Conservation (phyloP, 1,284 basidiomycete species). For the Sanghuangporus weigelae region DNA sequence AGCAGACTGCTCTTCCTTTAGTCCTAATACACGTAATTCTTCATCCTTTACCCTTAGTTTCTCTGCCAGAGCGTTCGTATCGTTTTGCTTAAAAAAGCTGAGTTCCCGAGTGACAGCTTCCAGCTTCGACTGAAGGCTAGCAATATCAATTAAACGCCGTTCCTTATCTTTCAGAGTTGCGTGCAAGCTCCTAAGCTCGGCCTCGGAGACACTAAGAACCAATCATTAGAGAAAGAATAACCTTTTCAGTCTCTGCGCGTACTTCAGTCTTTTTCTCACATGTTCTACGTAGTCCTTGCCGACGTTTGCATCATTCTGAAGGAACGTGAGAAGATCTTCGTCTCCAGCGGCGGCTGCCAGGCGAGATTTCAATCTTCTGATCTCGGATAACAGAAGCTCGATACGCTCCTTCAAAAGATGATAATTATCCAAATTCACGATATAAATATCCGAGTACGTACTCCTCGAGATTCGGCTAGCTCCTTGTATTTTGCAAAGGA, state of each 20-base stretch:
- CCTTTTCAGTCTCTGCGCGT: constrained; percentile 32
- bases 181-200: constrained; percentile 7
- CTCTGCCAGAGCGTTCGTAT: not conserved
- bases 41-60: constrained; percentile 46
- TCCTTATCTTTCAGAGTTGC: constrained; percentile 7
- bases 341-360: constrained; percentile 74
- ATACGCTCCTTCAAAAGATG: constrained; percentile 62
- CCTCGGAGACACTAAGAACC: constrained; percentile 1
- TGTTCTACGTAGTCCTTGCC: constrained; percentile 59
- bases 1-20: constrained; percentile 49
- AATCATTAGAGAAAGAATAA: constrained; percentile 33
- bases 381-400: constrained; percentile 66
- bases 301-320: constrained; percentile 54
- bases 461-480: constrained; percentile 64
- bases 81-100: constrained; percentile 46
- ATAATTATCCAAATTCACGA: constrained; percentile 8
- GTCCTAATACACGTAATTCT: constrained; percentile 52
- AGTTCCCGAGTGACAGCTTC: constrained; percentile 28
- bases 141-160: not conserved
- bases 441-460: constrained; percentile 30
- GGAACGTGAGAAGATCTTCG: constrained; percentile 67
- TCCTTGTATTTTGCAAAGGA: constrained; percentile 69
- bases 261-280: constrained; percentile 58
- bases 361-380: constrained; percentile 69
- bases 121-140: constrained; percentile 2